Percentiles rank a stretch among this genome's conserved stretches.
phyloP scores from a whole-genome alignment of 2,329 filamentous ascomycete species.

The Scolecobasidium constrictum region DNA sequence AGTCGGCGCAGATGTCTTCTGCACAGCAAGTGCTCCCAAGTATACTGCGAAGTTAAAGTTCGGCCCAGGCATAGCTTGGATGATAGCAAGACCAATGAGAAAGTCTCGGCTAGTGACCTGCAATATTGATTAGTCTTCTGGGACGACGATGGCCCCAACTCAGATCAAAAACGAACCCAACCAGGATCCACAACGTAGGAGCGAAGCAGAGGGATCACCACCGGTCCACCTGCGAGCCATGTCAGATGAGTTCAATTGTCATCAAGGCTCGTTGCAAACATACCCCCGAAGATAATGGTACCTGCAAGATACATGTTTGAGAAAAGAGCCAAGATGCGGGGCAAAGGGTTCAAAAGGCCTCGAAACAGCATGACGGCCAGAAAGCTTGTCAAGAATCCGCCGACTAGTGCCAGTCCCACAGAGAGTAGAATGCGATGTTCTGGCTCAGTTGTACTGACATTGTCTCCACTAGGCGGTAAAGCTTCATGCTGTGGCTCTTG shows the following conservation, averaged over 20 bases:
- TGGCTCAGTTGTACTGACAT: neutral
- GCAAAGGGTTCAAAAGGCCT: conserved; percentile 25
- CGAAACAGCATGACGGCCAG: conserved; percentile 42
- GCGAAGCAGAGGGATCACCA: conserved; percentile 33
- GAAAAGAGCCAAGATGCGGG: conserved; percentile 50
- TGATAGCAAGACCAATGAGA: neutral
- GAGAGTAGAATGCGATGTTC: conserved; percentile 21
- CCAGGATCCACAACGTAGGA: conserved; percentile 49
- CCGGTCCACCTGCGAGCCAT: too few species aligned
- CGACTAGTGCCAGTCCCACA: conserved; percentile 26
- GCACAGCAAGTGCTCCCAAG: conserved; percentile 27
- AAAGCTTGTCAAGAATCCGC: conserved; percentile 46
- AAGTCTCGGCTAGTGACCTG: conserved; percentile 39
- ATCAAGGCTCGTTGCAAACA: too few species aligned
- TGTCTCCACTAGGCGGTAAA: neutral
- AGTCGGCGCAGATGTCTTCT: conserved; percentile 17
- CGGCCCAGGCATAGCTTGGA: conserved; percentile 59
- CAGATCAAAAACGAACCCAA: too few species aligned
- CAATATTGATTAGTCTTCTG: too few species aligned
- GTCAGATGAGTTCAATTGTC: too few species aligned
- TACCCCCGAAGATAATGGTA: conserved; percentile 43
- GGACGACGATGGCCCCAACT: too few species aligned
- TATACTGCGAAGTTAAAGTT: conserved; percentile 45
- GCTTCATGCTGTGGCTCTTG: neutral
- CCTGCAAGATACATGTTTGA: conserved; percentile 65